These are phyloP conservation scores for Pseudohyphozyma bogoriensis DNA, from an alignment of 768 basidiomycete species.

Conservation along the genomic window DNA sequence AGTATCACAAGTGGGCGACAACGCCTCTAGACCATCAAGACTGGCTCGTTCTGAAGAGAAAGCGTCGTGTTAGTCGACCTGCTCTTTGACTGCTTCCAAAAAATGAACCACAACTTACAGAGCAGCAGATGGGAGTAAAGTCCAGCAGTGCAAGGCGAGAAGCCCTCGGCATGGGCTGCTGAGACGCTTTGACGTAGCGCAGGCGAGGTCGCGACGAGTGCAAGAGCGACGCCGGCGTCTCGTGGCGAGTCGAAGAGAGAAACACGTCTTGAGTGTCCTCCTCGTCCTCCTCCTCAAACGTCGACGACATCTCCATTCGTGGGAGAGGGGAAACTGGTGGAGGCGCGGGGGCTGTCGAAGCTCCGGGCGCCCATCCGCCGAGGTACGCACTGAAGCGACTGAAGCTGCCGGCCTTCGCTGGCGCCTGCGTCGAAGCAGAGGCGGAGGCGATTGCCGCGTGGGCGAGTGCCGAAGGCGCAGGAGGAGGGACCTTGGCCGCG, in stretches of 20 bases:
- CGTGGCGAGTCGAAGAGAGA: constrained; percentile 2
- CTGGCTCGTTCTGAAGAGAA: too few species aligned
- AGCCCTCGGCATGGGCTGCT: constrained; percentile 9
- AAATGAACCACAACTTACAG: too few species aligned
- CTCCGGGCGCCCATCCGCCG: constrained; percentile 20
- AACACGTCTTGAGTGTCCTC: constrained; percentile 23
- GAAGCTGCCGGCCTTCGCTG: too few species aligned
- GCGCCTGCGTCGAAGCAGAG: too few species aligned
- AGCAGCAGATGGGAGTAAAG: constrained; percentile 22
- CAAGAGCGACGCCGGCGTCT: not conserved
- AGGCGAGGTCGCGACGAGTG: not conserved
- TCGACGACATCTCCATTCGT: not conserved
- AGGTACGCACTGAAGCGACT: constrained; percentile 18
- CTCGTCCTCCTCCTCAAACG: constrained; percentile 15
- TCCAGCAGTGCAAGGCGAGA: constrained; percentile 15
- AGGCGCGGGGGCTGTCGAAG: not conserved
- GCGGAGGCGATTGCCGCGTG: constrained; percentile 6
- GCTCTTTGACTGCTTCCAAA: too few species aligned
- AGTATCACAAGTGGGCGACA: too few species aligned
- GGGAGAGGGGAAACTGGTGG: not conserved
- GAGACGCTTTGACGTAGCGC: constrained; percentile 14
- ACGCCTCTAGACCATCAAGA: too few species aligned
- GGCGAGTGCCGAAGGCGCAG: constrained; percentile 16
- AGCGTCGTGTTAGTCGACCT: too few species aligned
- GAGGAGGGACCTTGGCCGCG: constrained; percentile 14